Conservation (phyloP, 2,329 filamentous ascomycete genomes). For the Neofusicoccum ribis region DNA sequence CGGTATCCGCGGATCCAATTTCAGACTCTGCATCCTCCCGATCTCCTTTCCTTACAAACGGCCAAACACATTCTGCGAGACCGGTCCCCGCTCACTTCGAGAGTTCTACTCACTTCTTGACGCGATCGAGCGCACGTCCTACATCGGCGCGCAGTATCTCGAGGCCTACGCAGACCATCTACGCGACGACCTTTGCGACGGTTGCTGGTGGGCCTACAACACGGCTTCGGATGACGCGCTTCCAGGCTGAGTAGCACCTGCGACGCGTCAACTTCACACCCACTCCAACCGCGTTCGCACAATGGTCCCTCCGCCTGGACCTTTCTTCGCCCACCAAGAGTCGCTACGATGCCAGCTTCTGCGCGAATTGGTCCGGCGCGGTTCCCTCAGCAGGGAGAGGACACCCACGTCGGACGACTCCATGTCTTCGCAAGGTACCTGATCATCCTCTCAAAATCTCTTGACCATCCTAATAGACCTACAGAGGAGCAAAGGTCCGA, state of each 20-base stretch:
- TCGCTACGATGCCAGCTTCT: neutral
- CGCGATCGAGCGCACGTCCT: conserved; percentile 25
- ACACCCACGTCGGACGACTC: no score
- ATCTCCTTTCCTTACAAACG: neutral
- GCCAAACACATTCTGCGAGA: neutral
- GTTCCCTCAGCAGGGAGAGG: neutral
- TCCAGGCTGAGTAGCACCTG: neutral
- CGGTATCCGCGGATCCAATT: neutral
- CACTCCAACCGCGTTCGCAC: neutral
- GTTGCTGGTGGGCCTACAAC: conserved; percentile 30
- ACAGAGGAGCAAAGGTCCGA: neutral
- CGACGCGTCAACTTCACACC: neutral
- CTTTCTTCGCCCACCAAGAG: neutral
- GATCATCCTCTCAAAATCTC: neutral
- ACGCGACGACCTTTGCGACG: conserved; percentile 26
- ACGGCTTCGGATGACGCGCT: conserved; percentile 1
- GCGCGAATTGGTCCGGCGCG: neutral
- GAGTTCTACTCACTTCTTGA: conserved; percentile 32
- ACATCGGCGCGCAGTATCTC: conserved; percentile 25
- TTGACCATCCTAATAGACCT: neutral
- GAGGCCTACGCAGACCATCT: conserved; percentile 32
- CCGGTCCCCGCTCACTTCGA: neutral
- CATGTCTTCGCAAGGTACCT: neutral
- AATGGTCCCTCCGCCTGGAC: neutral
- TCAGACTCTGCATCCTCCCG: neutral